A percentile compares a stretch with the other conserved stretches of the same genome.
These are phyloP conservation scores for Amanita brunnescens DNA, from an alignment of 768 basidiomycete species.

Conservation along the genomic window DNA sequence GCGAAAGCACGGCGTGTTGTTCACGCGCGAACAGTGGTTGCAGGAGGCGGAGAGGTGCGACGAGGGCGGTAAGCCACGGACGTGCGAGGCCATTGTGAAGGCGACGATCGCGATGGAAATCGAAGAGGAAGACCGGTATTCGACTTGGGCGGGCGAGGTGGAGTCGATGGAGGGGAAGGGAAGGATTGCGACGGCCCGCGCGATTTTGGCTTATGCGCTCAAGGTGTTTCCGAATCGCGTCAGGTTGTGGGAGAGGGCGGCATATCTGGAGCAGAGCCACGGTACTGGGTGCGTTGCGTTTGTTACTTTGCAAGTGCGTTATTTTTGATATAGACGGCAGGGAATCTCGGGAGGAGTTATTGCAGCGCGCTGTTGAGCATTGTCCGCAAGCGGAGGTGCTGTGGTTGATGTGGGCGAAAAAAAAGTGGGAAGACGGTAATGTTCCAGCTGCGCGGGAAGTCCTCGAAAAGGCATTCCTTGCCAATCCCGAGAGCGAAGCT, in stretches of 20 bases:
- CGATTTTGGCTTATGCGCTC: slow-evolving; percentile 84
- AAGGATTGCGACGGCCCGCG: slow-evolving; percentile 74
- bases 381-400: slow-evolving; percentile 94
- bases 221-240: slow-evolving; percentile 84
- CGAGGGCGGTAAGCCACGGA: slow-evolving; percentile 71
- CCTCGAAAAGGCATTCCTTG: slow-evolving; percentile 82
- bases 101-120: slow-evolving; percentile 90
- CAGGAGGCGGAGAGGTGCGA: slow-evolving; percentile 94
- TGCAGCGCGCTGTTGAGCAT: slow-evolving; percentile 76
- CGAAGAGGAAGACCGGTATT: slow-evolving; percentile 88
- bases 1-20: slow-evolving; percentile 73
- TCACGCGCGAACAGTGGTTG: slow-evolving; percentile 91
- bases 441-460: slow-evolving; percentile 87
- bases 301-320: neutral
- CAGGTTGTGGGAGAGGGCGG: slow-evolving; percentile 84
- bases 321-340: slow-evolving; percentile 23
- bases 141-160: slow-evolving; percentile 89
- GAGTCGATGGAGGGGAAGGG: slow-evolving; percentile 70
- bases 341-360: slow-evolving; percentile 74
- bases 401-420: slow-evolving; percentile 98
- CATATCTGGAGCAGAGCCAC: slow-evolving; percentile 87
- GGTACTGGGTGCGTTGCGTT: slow-evolving; percentile 53
- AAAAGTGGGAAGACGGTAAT: slow-evolving; percentile 83
- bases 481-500: slow-evolving; percentile 93
- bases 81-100: slow-evolving; percentile 92